Base-by-base conservation (phyloP, 1,139 yeast species). In the Suhomyces choctaworum region DNA sequence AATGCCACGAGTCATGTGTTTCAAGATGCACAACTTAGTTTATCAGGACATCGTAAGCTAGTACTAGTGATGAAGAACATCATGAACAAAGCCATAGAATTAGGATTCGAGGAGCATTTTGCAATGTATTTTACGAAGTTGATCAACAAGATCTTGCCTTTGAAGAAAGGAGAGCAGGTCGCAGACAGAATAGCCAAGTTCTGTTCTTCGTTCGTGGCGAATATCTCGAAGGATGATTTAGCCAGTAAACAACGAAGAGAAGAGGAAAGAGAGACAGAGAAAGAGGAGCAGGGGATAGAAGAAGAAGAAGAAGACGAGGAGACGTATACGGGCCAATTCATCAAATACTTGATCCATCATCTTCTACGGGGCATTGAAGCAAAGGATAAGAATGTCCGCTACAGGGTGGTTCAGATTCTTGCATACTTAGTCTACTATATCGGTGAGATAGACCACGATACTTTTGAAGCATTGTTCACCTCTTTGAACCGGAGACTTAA, bases 111-210 rank as follows among this genome's bases (percentile, higher is more conserved):
- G 39, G 79, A 76, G 19, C 70, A 73, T 17, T 90, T 90, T 54
- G 73, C 74, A 44, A 63, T 68, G 46, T 62, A 68, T 44, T 83
- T 88, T 50, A 73, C 80, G 40, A 73, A 73, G 40, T 57, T 85
- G 48, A 59, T 88, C 19, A 78, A 83, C 40, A 78, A 80, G 49
- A 71, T 86, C 1, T 59, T 92, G 16, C 78, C 83, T 0, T 59
- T 84, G 41, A 85, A 83, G 57, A 81, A 80, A 47, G 78, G 82
- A 3, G 95, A 87, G 47, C 63, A 71, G 7, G 73, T 78, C 8
- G 97, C 87, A 3, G 96, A 89, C 52, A 63, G 94, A 46, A 74
- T 88, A 4, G 84, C 86, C 34, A 85, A 83, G 52, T 76, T 92
- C 45, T 71, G 83, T 27, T 80, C 87, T 1, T 73, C 77, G 8